Percentiles rank a stretch among this genome's conserved stretches.
Conservation (phyloP, 805 yeast genomes). For the Candida insectorum region DNA sequence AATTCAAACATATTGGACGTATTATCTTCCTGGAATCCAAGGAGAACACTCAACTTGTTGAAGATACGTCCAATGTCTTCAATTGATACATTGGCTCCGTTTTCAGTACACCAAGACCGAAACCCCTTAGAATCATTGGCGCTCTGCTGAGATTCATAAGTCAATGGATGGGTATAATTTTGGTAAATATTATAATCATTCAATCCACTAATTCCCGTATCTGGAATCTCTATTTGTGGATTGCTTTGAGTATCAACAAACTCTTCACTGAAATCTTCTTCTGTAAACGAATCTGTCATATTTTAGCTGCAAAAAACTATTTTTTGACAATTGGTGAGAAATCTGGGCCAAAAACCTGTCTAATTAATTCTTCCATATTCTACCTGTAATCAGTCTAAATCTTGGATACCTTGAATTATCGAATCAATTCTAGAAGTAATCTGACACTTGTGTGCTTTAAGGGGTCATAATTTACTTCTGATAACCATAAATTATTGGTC, state of each 20-base stretch:
- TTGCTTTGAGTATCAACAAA: neutral
- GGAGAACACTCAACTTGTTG: slow-evolving; percentile 50
- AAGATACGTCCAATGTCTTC: slow-evolving; percentile 63
- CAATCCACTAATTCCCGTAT: neutral
- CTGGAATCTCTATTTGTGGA: neutral
- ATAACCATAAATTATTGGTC: no score
- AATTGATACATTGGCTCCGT: slow-evolving; percentile 21
- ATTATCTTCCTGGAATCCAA: slow-evolving; percentile 85
- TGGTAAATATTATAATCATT: slow-evolving; percentile 8
- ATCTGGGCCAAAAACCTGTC: no score
- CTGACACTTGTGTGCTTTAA: no score
- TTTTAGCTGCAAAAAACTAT: no score
- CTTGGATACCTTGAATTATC: no score
- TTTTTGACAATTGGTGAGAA: no score
- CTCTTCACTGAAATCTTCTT: neutral
- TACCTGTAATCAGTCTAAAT: no score
- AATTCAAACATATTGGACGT: slow-evolving; percentile 79
- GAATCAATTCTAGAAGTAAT: no score
- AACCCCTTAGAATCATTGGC: neutral
- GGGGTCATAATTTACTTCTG: no score
- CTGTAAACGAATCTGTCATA: no score
- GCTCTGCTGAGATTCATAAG: neutral
- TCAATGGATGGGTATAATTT: slow-evolving; percentile 5
- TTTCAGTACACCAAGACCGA: slow-evolving; percentile 23
- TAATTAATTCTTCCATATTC: no score